These are phyloP conservation scores for Monilinia vaccinii-corymbosi DNA, from an alignment of 2,329 filamentous ascomycete genomes.

Conservation along the genomic window DNA sequence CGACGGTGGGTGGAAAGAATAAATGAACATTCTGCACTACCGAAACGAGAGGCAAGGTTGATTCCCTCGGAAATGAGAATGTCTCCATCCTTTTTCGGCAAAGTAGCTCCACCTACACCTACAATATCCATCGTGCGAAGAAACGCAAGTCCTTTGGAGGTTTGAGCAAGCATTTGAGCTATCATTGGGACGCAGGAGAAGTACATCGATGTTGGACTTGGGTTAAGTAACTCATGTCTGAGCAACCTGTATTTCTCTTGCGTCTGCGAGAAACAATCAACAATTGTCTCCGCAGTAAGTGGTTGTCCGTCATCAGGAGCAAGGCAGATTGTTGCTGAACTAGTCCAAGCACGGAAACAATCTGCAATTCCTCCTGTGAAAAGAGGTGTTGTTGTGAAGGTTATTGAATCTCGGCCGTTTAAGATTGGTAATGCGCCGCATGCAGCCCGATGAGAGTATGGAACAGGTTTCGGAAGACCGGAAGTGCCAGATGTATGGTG, in stretches of 20 bases:
- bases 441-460: conserved; percentile 46
- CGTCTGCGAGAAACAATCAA: background rate
- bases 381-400: conserved; percentile 56
- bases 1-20: conserved; percentile 52
- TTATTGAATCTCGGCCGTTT: conserved; percentile 31
- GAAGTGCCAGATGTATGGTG: conserved; percentile 56
- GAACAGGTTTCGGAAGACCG: conserved; percentile 53
- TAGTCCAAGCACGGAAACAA: conserved; percentile 52
- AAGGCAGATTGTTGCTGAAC: conserved; percentile 49
- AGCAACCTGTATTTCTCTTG: background rate
- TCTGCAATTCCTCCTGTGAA: conserved; percentile 59
- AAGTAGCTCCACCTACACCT: conserved; percentile 53
- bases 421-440: conserved; percentile 43
- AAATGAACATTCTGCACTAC: conserved; percentile 59
- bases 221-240: background rate
- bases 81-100: conserved; percentile 45
- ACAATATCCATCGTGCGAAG: conserved; percentile 49
- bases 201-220: conserved; percentile 30
- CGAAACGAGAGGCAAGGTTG: conserved; percentile 52
- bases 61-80: conserved; percentile 41
- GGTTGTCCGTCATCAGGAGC: conserved; percentile 47
- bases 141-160: conserved; percentile 33
- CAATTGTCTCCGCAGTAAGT: background rate
- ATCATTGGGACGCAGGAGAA: conserved; percentile 56
- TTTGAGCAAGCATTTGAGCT: conserved; percentile 42